Conservation (phyloP, 805 yeast genomes). For the Clavispora carvajalis region DNA sequence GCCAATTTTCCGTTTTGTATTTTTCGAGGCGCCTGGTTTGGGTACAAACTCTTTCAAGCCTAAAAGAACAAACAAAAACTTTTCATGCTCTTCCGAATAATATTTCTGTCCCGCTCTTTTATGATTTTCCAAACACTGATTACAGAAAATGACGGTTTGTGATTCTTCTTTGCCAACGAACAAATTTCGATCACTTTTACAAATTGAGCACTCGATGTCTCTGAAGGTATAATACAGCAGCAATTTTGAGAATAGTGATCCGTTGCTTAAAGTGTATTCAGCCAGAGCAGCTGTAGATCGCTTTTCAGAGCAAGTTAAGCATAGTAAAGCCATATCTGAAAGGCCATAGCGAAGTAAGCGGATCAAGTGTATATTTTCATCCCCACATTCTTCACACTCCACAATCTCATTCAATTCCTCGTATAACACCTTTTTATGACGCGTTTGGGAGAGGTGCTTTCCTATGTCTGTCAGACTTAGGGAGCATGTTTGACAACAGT, state of each 20-base stretch:
- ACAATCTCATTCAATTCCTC: conserved; percentile 35
- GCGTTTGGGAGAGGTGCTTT: conserved; percentile 47
- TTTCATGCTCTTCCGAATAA: conserved; percentile 43
- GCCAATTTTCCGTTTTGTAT: conserved; percentile 20
- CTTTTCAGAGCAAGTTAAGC: conserved; percentile 41
- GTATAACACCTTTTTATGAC: conserved; percentile 42
- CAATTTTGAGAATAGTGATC: conserved; percentile 47
- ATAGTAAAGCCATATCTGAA: conserved; percentile 47
- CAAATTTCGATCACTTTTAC: conserved; percentile 39
- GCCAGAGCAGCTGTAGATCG: conserved; percentile 42
- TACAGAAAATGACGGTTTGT: conserved; percentile 32
- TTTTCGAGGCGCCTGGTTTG: conserved; percentile 7
- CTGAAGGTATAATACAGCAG: conserved; percentile 44
- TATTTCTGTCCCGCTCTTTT: conserved; percentile 12
- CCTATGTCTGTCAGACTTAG: conserved; percentile 33
- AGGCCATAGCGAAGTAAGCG: conserved; percentile 50
- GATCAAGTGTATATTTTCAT: conserved; percentile 49
- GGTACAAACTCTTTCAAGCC: conserved; percentile 42
- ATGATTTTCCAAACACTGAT: conserved; percentile 32
- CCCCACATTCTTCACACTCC: conserved; percentile 53
- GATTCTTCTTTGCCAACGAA: conserved; percentile 24
- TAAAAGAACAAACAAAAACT: conserved; percentile 41
- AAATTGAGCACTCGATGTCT: conserved; percentile 44
- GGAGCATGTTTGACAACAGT: conserved; percentile 42
- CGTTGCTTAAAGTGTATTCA: conserved; percentile 48